These are phyloP conservation scores for Penicillium salamii DNA, from an alignment of 495 filamentous ascomycete species.

Conservation along the genomic window DNA sequence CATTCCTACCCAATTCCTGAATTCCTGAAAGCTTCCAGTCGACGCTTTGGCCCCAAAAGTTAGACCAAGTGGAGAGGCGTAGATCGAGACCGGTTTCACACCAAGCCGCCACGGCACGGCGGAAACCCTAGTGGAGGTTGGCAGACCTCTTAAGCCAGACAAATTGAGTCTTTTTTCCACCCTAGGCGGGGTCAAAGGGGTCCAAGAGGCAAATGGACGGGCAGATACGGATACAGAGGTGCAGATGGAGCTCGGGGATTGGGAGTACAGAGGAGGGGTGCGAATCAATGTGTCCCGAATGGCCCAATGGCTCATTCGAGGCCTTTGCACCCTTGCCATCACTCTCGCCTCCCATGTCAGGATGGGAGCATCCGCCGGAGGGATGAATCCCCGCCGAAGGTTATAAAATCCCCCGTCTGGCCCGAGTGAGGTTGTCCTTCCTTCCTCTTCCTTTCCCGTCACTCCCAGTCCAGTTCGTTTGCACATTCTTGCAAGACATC, in stretches of 20 bases:
- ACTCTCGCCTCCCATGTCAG: slow-evolving; percentile 20
- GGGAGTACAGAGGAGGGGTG: slow-evolving; percentile 42
- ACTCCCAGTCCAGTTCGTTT: slow-evolving; percentile 40
- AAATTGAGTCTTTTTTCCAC: slow-evolving; percentile 36
- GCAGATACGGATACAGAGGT: slow-evolving; percentile 31
- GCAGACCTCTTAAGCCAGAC: slow-evolving; percentile 33
- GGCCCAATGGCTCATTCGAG: slow-evolving; percentile 38
- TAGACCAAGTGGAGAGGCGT: slow-evolving; percentile 16
- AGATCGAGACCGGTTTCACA: slow-evolving; percentile 25
- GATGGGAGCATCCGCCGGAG: slow-evolving; percentile 34
- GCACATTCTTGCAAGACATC: slow-evolving; percentile 19
- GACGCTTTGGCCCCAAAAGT: slow-evolving; percentile 14
- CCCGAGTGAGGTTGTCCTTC: slow-evolving; percentile 31
- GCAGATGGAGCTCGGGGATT: slow-evolving; percentile 39
- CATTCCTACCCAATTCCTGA: slow-evolving; percentile 8
- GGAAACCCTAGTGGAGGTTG: slow-evolving; percentile 37
- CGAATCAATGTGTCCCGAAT: slow-evolving; percentile 46
- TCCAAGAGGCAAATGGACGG: slow-evolving; percentile 44
- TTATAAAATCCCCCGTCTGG: slow-evolving; percentile 62
- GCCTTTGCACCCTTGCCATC: slow-evolving; percentile 24
- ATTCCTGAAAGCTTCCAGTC: slow-evolving; percentile 4
- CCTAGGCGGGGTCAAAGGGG: slow-evolving; percentile 50
- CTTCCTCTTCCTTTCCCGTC: slow-evolving; percentile 58
- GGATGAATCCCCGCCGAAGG: slow-evolving; percentile 49
- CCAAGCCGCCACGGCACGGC: slow-evolving; percentile 27